Base-by-base conservation (phyloP, 352 stramenopile genomes). In the Phytopythium sindhum region DNA sequence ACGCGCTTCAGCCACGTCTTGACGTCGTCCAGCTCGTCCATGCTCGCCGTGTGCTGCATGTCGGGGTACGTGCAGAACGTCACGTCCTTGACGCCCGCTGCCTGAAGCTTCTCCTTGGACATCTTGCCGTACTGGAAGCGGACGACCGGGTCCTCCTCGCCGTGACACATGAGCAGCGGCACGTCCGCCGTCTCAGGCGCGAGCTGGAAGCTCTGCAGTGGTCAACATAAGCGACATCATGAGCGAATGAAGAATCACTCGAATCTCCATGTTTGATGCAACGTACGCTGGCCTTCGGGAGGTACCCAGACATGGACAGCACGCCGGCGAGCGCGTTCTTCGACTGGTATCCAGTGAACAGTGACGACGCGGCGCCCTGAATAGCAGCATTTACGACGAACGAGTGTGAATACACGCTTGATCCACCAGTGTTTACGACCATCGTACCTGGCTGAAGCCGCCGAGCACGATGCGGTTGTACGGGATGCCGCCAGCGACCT, bases 381-480 rank as follows among this genome's bases (percentile, higher is more conserved):
- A 28, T 3, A 53, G 17, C n/a, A 19, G 24, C 17, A 53, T n/a
- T 41, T 14, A 14, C 35, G 35, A 2, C 35, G 10, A n/a, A 56
- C 19, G 2, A 37, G 10, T 48, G 37, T 21, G 51, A 28, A 39
- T 3, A 42, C 19, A 2, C 2, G 24, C 21, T 3, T 2, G n/a
- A 65, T 6, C 42, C 17, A 24, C 7, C 28, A 21, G 11, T 19
- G 2, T 42, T 62, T 10, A 42, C 52, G 23, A 33, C 26, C 28
- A 31, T 26, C 57, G n/a, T 31, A 79, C 95, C 67, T 98, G 96
- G 61, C 80, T 96, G 73, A 99, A 99, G 31, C 96, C 96, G 17
- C 87, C 93, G 37, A 99, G 72, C 8, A 98, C 87, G 64, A 99
- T 97, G 24, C 91, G 91, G 53, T 75, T 88, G 64, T 92, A 86